A percentile compares a stretch with the other conserved stretches of the same genome.
phyloP scores from a whole-genome alignment of 164 flowering plant genomes.

The Annona cherimola region DNA sequence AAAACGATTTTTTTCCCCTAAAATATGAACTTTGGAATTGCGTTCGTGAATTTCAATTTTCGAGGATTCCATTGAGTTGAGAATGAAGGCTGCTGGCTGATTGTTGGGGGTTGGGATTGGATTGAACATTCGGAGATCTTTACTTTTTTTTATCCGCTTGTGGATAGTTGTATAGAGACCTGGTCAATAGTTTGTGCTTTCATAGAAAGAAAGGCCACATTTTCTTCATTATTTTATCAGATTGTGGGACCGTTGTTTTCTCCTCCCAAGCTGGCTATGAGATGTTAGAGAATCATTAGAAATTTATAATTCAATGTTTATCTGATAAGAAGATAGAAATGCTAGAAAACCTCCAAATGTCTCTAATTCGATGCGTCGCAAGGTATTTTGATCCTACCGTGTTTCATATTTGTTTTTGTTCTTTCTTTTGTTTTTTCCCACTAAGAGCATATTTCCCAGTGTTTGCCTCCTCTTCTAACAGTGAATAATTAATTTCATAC shows the following conservation, averaged over 20 bases:
- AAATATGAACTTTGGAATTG: too few relatives aligned
- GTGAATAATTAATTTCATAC: conserved; percentile 14
- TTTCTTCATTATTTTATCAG: not conserved
- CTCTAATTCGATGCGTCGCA: not conserved
- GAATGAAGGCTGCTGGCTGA: too few relatives aligned
- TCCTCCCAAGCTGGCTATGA: not conserved
- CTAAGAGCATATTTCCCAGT: not conserved
- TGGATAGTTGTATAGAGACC: too few relatives aligned
- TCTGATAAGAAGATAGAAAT: not conserved
- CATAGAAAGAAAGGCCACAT: too few relatives aligned
- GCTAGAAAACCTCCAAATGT: not conserved
- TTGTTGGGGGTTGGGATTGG: too few relatives aligned
- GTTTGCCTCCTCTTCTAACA: not conserved
- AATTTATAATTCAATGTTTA: not conserved
- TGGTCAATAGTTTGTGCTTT: too few relatives aligned
- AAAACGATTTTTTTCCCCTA: too few relatives aligned
- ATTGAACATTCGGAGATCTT: too few relatives aligned
- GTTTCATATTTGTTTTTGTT: not conserved
- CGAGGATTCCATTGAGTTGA: too few relatives aligned
- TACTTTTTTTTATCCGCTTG: too few relatives aligned
- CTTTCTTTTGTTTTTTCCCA: not conserved
- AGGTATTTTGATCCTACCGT: not conserved
- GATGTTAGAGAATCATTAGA: not conserved
- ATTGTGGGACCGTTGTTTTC: too few relatives aligned
- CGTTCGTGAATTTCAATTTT: too few relatives aligned